Conservation (phyloP, 306 rosid species). For the Echinosophora koreensis region DNA sequence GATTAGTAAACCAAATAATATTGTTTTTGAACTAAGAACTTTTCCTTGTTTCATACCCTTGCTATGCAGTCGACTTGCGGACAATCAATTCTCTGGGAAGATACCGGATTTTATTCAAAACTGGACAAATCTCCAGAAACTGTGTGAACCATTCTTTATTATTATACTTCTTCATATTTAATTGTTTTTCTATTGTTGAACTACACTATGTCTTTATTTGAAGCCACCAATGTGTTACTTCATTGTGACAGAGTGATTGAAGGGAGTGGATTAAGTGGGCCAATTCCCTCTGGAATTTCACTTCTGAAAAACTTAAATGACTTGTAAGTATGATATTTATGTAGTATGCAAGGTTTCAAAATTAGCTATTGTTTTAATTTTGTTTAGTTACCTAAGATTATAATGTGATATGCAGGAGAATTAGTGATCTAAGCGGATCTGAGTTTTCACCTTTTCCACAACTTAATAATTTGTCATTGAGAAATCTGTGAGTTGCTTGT, state of each 20-base stretch:
- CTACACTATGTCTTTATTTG: neutral
- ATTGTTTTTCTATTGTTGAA: constrained; percentile 31
- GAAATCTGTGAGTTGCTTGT: constrained; percentile 62
- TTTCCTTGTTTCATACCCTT: neutral
- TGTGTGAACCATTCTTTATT: constrained; percentile 47
- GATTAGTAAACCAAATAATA: neutral
- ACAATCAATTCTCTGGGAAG: constrained; percentile 63
- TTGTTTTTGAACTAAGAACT: neutral
- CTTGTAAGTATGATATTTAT: constrained; percentile 60
- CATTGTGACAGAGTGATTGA: constrained; percentile 59
- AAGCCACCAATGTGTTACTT: constrained; percentile 21
- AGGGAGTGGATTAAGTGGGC: constrained; percentile 86
- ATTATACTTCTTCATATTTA: neutral
- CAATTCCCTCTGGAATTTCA: constrained; percentile 71
- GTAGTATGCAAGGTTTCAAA: neutral
- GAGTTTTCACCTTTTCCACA: constrained; percentile 59
- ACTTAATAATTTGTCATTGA: constrained; percentile 45
- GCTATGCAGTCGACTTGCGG: constrained; percentile 64
- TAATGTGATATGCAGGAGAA: constrained; percentile 66
- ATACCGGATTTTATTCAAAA: constrained; percentile 70
- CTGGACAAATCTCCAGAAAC: constrained; percentile 60
- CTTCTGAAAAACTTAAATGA: constrained; percentile 54
- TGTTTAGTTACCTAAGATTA: constrained; percentile 17
- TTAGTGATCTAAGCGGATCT: constrained; percentile 74
- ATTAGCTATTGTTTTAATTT: neutral